Base-by-base conservation (phyloP, 441 rosid species). In the Brassica hybrid region DNA sequence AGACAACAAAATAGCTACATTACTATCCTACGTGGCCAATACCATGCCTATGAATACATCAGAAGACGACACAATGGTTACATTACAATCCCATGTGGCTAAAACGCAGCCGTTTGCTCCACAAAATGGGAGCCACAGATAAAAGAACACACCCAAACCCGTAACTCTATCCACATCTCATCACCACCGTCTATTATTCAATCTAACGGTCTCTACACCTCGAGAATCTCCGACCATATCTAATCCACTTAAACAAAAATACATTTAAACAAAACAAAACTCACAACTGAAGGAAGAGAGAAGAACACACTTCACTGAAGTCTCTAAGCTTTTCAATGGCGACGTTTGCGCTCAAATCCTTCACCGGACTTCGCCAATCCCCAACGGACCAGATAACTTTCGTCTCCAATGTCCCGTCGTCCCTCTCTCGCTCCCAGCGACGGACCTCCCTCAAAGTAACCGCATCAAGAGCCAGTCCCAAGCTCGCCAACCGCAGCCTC, bases 351-450 rank as follows among this genome's bases (percentile, higher is more conserved):
- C 85, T 92, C 89, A 92, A 88, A 71, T 82, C 91, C 82, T 89
- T 88, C 87, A 85, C 88, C 60, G 97, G 94, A 18, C 94, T 90
- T 80, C 93, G 91, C 64, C 89, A 82, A 52, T 77, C 87, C 60
- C 25, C 92, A 41, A 9, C 82, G 9, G 84, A 83, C 2, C 82
- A 79, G 1, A 76, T 84, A 41, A 84, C 74, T 0, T 67, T 85
- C 80, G 56, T 78, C 73, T 30, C 74, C 76, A 80, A 66, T 21
- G 16, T 67, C 0, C 73, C 79, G 6, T 14, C 77, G 0, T 69
- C 77, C 12, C 13, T 81, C 17, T 62, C 74, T 8, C 73, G 79
- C 61, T 23, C 69, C n/a, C 50, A 12, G 19, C 80, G 67, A 13
- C 67, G 48, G 13, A 67, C 79, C 74, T 60, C 82, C 72, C 78